Evolutionary conservation across 164 flowering plant genomes (phyloP).

Genomic region (Cinnamomum micranthum): DNA sequence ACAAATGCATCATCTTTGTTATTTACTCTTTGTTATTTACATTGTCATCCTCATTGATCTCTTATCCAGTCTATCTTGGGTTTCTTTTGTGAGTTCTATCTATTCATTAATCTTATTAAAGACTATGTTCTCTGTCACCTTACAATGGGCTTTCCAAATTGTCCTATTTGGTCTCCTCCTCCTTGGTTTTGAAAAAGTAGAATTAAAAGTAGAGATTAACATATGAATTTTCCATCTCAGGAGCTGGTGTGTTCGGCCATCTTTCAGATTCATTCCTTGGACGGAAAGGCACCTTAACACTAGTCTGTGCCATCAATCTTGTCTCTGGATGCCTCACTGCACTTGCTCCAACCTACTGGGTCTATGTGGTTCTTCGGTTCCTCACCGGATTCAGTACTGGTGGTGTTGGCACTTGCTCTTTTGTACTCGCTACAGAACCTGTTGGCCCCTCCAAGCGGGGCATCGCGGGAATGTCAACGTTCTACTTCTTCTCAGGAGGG

Average conservation of each 20-base stretch:
- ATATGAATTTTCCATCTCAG: slow-evolving; percentile 30
- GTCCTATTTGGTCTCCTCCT: too few relatives aligned
- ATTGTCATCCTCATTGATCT: too few relatives aligned
- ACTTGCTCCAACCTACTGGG: slow-evolving; percentile 55
- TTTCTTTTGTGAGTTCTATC: too few relatives aligned
- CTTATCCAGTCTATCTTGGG: too few relatives aligned
- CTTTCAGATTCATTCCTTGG: slow-evolving; percentile 84
- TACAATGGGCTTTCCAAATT: too few relatives aligned
- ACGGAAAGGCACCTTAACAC: slow-evolving; percentile 71
- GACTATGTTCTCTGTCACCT: too few relatives aligned
- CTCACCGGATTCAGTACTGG: slow-evolving; percentile 90
- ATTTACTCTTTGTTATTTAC: too few relatives aligned
- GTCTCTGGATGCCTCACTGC: slow-evolving; percentile 73
- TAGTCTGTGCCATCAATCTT: slow-evolving; percentile 61
- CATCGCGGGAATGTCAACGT: slow-evolving; percentile 84
- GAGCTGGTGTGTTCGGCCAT: slow-evolving; percentile 91
- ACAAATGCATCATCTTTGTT: too few relatives aligned
- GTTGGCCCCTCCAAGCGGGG: slow-evolving; percentile 80
- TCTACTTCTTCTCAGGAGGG: slow-evolving; percentile 88
- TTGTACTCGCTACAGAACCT: slow-evolving; percentile 86
- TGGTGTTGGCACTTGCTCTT: slow-evolving; percentile 85
- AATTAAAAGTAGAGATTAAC: neutral
- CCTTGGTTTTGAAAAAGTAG: too few relatives aligned
- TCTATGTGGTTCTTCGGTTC: slow-evolving; percentile 57
- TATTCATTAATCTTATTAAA: too few relatives aligned